A percentile compares a stretch with the other conserved stretches of the same genome.
Evolutionary conservation across 805 yeast genomes (phyloP).

Genomic region (Zygosaccharomyces bisporus): DNA sequence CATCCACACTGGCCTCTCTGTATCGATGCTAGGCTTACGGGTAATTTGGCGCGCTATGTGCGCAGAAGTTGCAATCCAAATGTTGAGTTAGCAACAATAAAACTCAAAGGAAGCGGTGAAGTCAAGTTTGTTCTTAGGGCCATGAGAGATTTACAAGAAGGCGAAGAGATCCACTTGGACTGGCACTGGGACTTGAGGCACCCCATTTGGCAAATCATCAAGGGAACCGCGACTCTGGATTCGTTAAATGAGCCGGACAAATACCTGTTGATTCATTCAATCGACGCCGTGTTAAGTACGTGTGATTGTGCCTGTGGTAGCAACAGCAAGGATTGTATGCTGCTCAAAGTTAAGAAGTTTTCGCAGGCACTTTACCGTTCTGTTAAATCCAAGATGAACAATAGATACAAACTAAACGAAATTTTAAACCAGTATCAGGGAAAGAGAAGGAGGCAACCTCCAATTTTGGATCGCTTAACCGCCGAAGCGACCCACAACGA

Average conservation of each 20-base stretch:
- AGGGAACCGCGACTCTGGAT: conserved; percentile 48
- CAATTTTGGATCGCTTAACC: conserved; percentile 21
- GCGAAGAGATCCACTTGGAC: conserved; percentile 69
- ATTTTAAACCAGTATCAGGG: conserved; percentile 32
- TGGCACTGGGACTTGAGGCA: conserved; percentile 90
- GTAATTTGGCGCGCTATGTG: conserved; percentile 70
- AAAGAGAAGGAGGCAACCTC: conserved; percentile 28
- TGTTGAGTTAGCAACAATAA: conserved; percentile 54
- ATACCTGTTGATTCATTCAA: conserved; percentile 52
- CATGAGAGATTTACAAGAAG: conserved; percentile 50
- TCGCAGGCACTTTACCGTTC: conserved; percentile 57
- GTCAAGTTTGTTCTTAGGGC: conserved; percentile 59
- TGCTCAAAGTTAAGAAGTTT: conserved; percentile 61
- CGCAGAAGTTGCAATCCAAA: conserved; percentile 77
- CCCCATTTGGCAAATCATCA: conserved; percentile 59
- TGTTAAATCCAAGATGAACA: conserved; percentile 41
- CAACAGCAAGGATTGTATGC: conserved; percentile 49
- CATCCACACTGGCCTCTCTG: conserved; percentile 59
- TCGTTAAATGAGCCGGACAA: conserved; percentile 51
- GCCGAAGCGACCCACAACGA: conserved; percentile 9
- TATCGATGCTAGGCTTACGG: conserved; percentile 83
- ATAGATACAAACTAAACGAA: conserved; percentile 38
- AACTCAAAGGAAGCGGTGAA: conserved; percentile 30
- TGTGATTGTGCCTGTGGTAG: conserved; percentile 55
- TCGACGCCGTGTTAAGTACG: conserved; percentile 58